Evolutionary conservation across 2,329 filamentous ascomycete species (phyloP), one percentile per base, ranked within the genome.

Genomic region (Allantophomopsis cytisporea): DNA sequence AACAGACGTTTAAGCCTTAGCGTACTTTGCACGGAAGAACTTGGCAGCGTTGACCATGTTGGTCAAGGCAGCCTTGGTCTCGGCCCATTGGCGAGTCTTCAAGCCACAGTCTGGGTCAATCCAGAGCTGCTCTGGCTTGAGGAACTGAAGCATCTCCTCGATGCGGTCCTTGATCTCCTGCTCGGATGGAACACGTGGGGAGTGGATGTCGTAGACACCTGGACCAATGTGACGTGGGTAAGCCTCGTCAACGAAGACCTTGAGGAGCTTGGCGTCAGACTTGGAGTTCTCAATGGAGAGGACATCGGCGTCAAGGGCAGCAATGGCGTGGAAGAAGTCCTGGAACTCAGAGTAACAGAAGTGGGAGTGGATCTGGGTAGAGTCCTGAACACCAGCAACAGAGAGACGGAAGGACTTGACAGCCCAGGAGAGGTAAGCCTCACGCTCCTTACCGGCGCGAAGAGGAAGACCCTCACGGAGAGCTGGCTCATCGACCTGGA

Each of bases 331-430:
- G 87, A 98, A 98, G 78, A 98, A 98, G 75, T 98, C 91, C 72
- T 98, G 91, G 85, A 98, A 98, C 76, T 98, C 91, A 39, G 91
- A 96, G 81, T 98, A 98, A 68, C 91, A 98, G 84, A 98, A 98
- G 76, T 98, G 91, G 48, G 88, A 95, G 82, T 98, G 91, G 65
- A 98, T 95, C 76, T 98, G 91, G 52, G 91, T 98, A 43, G 82
- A 84, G 66, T 98, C 86, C 68, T 87, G 69, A 45, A 98, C 89
- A 63, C 87, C 91, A 45, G 87, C 80, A 55, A 88, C 93, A 50
- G 89, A 80, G 52, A 98, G 85, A 63, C 85, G 87, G 87, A 98
- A 98, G 55, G 88, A 87, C 70, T 94, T 81, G 57, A 98, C 91
- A 45, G 91, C 91, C 91, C 91, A 98, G 55, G 82, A 71, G 53